Base-by-base conservation (phyloP, 805 yeast genomes). In the Wickerhamiella musiphila region DNA sequence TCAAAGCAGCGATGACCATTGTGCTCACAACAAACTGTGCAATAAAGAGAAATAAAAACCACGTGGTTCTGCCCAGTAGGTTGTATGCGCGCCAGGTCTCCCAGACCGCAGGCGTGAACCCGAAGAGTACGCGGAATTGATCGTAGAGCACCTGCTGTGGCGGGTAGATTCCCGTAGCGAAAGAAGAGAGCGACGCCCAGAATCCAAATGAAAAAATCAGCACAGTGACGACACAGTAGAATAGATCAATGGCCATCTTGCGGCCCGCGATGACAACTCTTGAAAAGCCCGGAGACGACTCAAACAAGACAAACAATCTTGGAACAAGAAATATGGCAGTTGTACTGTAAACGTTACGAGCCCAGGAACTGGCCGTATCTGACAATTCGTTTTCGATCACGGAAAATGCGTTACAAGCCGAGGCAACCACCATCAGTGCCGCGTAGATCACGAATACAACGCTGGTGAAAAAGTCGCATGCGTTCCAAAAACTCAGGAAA, bases 61-160 rank as follows among this genome's bases (percentile, higher is more conserved):
- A 61, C 15, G 66, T 54, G n/a, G 50, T 39, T 23, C 63, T 53
- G 1, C 74, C 74, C 25, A 66, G 45, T 2, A 50, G 39, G 25
- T 66, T 60, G 41, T 64, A 68, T 32, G 56, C 52, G 23, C 54
- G 49, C 73, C 73, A 68, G 33, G 61, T 63, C 28, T 58, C 56
- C 74, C 74, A 68, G 3, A 68, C 73, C 0, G 72, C 66, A 0
- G 74, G 73, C 2, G 74, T 68, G 45, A 64, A 68, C 1, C 74
- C 74, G 44, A 67, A 68, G 38, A 68, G 58, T 3, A 68, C 54
- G 45, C 66, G 65, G 28, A 67, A 47, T 56, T 67, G 56, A 36
- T 63, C 68, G 43, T 61, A 67, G 10, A 69, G 63, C 15, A 68
- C 67, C 22, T 61, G 56, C 23, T 52, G 47, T 13, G 64, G 52